Evolutionary conservation across 2,329 filamentous ascomycete genomes (phyloP), one percentile per base, ranked within the genome.

Genomic region (Epicoccum nigrum): DNA sequence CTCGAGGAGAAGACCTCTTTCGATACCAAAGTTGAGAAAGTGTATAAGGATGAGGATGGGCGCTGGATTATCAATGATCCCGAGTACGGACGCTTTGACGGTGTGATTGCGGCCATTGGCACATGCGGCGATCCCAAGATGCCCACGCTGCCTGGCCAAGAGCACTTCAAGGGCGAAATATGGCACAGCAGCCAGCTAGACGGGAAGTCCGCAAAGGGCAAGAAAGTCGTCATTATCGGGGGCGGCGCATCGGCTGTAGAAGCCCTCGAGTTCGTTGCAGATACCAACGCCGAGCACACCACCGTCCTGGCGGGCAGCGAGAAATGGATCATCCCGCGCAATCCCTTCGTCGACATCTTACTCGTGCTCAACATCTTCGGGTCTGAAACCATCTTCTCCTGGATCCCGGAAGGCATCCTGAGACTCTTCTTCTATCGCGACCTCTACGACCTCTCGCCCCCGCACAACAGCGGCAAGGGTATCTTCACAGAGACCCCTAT

Each of bases 241-340:
- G 89, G 89, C 6, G 90, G 90, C 1, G 90, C 90, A 12, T 90
- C 86, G 45, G 90, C 90, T 2, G 86, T 95, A 4, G 90, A 95
- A 69, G 89, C 89, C 0, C 79, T 95, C 20, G 90, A 95, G 65
- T 95, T 90, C 61, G 89, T 89, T 1, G 82, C 86, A 9, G 77
- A 83, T 11, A 82, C 85, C 33, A 80, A 85, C 4, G 90, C 89
- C 0, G 76, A 78, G 7, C 85, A 90, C 63, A 86, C 87, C 0
- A 86, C 85, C 49, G 86, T 95, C 23, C 81, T 95, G 8, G 85
- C 90, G 0, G 82, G 90, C 35, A 89, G 85, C 12, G 89, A 93
- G 62, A 94, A 93, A 70, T 93, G 89, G 90, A 90, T 94, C 56
- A 92, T 93, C 44, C 90, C 90, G 0, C 83, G 91, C 7, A 94